These are phyloP conservation scores for Claviceps sorghi DNA, from an alignment of 2,329 filamentous ascomycete species.

Conservation along the genomic window DNA sequence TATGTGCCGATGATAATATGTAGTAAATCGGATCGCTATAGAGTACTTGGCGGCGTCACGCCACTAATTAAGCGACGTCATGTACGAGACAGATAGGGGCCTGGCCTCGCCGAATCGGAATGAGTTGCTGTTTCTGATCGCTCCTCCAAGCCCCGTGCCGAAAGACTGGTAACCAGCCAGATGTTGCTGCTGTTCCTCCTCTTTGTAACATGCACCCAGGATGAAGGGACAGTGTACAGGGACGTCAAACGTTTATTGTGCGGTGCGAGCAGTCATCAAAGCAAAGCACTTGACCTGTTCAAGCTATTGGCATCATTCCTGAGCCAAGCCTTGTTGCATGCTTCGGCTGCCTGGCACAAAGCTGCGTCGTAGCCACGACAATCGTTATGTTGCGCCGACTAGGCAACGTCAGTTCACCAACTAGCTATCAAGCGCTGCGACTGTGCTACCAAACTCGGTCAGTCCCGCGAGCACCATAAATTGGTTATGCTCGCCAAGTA, in stretches of 20 bases:
- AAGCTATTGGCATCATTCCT: neutral
- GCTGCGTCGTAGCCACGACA: neutral
- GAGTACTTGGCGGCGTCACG: neutral
- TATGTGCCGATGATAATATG: neutral
- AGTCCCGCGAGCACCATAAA: neutral
- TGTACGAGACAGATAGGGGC: neutral
- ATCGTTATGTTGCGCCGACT: neutral
- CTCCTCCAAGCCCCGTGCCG: constrained; percentile 1
- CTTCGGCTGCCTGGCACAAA: neutral
- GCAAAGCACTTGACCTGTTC: neutral
- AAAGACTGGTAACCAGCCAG: constrained; percentile 5
- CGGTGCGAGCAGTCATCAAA: neutral
- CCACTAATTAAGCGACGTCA: neutral
- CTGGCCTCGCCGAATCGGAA: constrained; percentile 3
- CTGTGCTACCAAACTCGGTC: neutral
- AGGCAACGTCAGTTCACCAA: neutral
- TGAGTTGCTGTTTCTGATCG: constrained; percentile 3
- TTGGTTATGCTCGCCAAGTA: neutral
- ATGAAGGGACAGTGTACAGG: neutral
- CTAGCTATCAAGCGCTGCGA: neutral
- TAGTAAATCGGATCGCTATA: neutral
- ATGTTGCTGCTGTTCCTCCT: neutral
- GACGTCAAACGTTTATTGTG: neutral
- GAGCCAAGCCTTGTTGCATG: neutral
- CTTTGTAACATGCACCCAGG: neutral